Conservation (phyloP, 108 stramenopile species). For the Aureococcus anophagefferens region DNA sequence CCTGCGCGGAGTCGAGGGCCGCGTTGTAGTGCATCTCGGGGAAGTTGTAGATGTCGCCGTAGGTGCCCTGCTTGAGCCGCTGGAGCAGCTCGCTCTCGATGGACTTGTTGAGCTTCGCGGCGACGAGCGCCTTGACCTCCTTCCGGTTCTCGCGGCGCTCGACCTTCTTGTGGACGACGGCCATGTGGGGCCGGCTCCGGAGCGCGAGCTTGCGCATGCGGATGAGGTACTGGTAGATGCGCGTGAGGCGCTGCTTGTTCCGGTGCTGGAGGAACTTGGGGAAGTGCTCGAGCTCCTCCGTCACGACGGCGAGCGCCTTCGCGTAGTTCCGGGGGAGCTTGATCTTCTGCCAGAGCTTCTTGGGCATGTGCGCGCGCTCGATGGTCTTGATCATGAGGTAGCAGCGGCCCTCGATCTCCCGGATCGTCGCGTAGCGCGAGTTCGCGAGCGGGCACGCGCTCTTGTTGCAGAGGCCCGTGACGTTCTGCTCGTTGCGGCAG, state of each 20-base stretch:
- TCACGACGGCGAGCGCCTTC: constrained; percentile 77
- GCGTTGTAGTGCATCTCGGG: constrained; percentile 71
- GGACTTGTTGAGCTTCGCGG: constrained; percentile 74
- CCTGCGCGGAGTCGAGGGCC: constrained; percentile 53
- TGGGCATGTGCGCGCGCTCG: constrained; percentile 91
- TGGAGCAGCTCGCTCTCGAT: constrained; percentile 92
- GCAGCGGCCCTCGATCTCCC: constrained; percentile 82
- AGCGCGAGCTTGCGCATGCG: constrained; percentile 89
- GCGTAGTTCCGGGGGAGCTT: constrained; percentile 75
- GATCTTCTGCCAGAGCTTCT: constrained; percentile 96
- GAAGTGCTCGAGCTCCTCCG: constrained; percentile 84
- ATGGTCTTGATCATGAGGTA: constrained; percentile 90
- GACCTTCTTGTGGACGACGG: constrained; percentile 70
- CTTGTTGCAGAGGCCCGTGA: constrained; percentile 92
- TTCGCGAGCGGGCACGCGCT: constrained; percentile 90
- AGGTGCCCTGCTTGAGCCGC: constrained; percentile 79
- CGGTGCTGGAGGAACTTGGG: constrained; percentile 82
- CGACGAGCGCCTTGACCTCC: constrained; percentile 81
- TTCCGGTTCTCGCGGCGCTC: constrained; percentile 76
- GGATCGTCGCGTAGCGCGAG: constrained; percentile 88
- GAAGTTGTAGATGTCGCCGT: constrained; percentile 96
- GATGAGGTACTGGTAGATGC: constrained; percentile 95
- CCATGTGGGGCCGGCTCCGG: constrained; percentile 68
- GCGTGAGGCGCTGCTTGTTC: constrained; percentile 95
- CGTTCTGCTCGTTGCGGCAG: constrained; percentile 90